Conservation (phyloP, 2,329 filamentous ascomycete genomes). For the Fusarium verrucosum region DNA sequence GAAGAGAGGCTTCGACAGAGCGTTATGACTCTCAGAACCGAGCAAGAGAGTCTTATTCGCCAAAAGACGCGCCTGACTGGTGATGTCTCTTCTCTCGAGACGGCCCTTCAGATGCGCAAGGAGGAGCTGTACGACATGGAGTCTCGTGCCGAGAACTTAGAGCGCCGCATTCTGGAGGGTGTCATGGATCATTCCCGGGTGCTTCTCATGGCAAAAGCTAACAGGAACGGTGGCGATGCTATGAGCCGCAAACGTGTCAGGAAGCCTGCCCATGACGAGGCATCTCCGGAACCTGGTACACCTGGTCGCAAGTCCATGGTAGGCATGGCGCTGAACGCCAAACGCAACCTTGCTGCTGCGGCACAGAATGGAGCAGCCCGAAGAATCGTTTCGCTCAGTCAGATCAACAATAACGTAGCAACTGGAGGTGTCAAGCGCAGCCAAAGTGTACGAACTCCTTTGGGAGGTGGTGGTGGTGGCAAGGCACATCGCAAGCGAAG, state of each 20-base stretch:
- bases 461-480: slow-evolving; percentile 42
- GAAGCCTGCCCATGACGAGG: slow-evolving; percentile 49
- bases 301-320: slow-evolving; percentile 52
- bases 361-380: slow-evolving; percentile 68
- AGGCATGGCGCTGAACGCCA: slow-evolving; percentile 64
- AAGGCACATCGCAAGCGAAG: slow-evolving; percentile 71
- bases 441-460: slow-evolving; percentile 76
- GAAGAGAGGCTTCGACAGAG: slow-evolving; percentile 63
- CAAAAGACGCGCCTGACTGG: slow-evolving; percentile 84
- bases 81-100: slow-evolving; percentile 91
- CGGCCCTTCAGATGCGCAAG: slow-evolving; percentile 84
- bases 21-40: slow-evolving; percentile 67
- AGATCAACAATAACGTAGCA: slow-evolving; percentile 81
- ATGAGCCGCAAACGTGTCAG: slow-evolving; percentile 68
- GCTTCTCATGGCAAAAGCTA: slow-evolving; percentile 78
- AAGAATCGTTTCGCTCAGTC: slow-evolving; percentile 88
- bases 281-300: slow-evolving; percentile 36
- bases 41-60: slow-evolving; percentile 78
- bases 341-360: slow-evolving; percentile 58
- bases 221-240: slow-evolving; percentile 58
- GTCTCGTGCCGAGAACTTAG: slow-evolving; percentile 83
- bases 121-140: slow-evolving; percentile 95
- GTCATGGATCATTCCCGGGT: slow-evolving; percentile 96
- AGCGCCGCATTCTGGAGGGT: slow-evolving; percentile 91
- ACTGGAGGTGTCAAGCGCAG: slow-evolving; percentile 75